Conservation (phyloP, 495 filamentous ascomycete genomes). For the Talaromyces trachyspermus region DNA sequence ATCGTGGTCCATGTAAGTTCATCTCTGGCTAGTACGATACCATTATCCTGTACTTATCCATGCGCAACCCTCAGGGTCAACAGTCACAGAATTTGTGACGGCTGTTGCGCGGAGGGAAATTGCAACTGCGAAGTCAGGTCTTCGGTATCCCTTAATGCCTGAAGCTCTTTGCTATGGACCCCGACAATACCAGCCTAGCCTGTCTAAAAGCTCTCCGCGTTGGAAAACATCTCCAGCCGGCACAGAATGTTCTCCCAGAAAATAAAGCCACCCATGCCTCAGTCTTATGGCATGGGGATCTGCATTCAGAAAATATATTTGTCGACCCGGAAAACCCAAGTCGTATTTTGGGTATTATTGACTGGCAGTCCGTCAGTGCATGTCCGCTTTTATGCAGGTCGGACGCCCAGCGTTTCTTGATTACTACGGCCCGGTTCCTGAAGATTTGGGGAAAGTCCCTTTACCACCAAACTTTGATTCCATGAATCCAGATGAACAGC, state of each 20-base stretch:
- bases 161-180: slow-evolving; percentile 20
- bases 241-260: slow-evolving; percentile 15
- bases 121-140: slow-evolving; percentile 14
- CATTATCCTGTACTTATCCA: slow-evolving; percentile 11
- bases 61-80: slow-evolving; percentile 13
- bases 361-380: slow-evolving; percentile 20
- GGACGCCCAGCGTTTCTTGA: slow-evolving; percentile 18
- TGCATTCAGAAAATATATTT: slow-evolving; percentile 21
- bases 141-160: slow-evolving; percentile 17
- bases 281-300: slow-evolving; percentile 20
- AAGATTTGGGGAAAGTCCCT: slow-evolving; percentile 15
- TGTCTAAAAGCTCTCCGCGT: slow-evolving; percentile 16
- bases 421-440: slow-evolving; percentile 17
- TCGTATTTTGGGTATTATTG: slow-evolving; percentile 18
- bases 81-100: slow-evolving; percentile 15
- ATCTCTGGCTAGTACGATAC: slow-evolving; percentile 9
- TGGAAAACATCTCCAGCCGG: slow-evolving; percentile 18
- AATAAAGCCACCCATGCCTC: slow-evolving; percentile 12
- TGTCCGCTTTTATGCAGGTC: slow-evolving; percentile 18
- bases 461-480: slow-evolving; percentile 15
- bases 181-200: slow-evolving; percentile 19
- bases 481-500: slow-evolving; percentile 17
- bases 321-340: slow-evolving; percentile 18
- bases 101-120: slow-evolving; percentile 16
- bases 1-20: slow-evolving; percentile 21